phyloP scores from a whole-genome alignment of 2,329 filamentous ascomycete genomes.

The Trichophyton verrucosum region DNA sequence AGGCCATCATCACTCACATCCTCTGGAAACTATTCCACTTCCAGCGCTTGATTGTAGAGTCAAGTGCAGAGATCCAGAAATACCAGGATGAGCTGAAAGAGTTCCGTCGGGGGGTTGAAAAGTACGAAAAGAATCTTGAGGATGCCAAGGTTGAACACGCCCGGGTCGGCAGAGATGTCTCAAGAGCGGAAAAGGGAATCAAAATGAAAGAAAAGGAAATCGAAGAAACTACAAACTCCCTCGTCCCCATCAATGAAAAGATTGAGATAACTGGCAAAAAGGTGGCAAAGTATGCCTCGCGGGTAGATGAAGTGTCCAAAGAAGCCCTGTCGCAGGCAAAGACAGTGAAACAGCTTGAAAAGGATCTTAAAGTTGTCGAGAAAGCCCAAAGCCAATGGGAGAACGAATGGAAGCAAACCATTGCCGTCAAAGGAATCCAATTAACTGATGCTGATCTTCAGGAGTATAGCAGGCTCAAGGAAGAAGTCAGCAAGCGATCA shows the following conservation, averaged over 20 bases:
- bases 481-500: constrained; percentile 72
- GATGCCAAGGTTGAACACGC: constrained; percentile 73
- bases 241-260: constrained; percentile 88
- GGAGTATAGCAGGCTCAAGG: constrained; percentile 74
- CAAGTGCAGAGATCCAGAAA: constrained; percentile 76
- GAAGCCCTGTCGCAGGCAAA: constrained; percentile 61
- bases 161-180: constrained; percentile 60
- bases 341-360: constrained; percentile 61
- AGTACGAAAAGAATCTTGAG: constrained; percentile 68
- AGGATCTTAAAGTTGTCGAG: constrained; percentile 70
- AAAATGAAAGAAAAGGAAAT: constrained; percentile 75
- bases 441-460: constrained; percentile 76
- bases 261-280: constrained; percentile 65
- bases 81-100: constrained; percentile 94
- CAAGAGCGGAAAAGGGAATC: constrained; percentile 73
- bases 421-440: constrained; percentile 76
- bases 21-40: constrained; percentile 96
- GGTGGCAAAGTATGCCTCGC: constrained; percentile 53
- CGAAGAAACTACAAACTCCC: constrained; percentile 69
- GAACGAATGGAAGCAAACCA: constrained; percentile 68
- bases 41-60: constrained; percentile 84
- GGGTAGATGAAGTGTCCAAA: constrained; percentile 58
- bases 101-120: constrained; percentile 73
- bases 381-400: constrained; percentile 85
- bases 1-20: constrained; percentile 83